Base-by-base conservation (phyloP, 306 rosid species). In the Senna siamea region DNA sequence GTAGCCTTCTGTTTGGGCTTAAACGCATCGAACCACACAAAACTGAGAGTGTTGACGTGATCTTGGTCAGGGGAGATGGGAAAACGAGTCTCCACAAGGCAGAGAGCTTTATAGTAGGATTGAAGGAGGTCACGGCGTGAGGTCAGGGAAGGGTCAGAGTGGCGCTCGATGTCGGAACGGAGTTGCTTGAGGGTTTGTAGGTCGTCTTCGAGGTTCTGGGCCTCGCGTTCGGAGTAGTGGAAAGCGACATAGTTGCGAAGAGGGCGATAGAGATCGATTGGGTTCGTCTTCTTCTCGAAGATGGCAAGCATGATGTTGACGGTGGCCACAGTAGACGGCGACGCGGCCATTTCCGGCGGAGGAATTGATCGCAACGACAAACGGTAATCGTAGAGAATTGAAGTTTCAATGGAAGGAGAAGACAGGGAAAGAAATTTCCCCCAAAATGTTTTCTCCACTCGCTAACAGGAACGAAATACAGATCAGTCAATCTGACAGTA, bases 201-300 rank as follows among this genome's bases (percentile, higher is more conserved):
- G 70, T 94, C 99, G 78, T 94, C 97, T 40, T 94, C 99, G 51
- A 89, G 84, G 84, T 87, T 92, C 50, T 92, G 97, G 7, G 99
- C 97, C 34, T 94, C 97, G 63, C 97, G 96, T 47, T 94, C 99
- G n/a, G 99, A 94, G 90, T 94, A 94, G 70, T 89, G 85, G 87
- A 84, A 88, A 12, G 90, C 83, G 69, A 94, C 82, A 85, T 76
- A 94, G 67, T 89, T 94, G 87, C 99, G 97, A 7, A 94, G 93
- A 0, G 99, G 95, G 2, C 96, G 90, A 47, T 88, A 94, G 44
- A 94, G 87, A 70, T 94, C 99, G 57, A 87, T 48, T 13, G 69
- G 63, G 48, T 80, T 89, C 0, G 99, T 87, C 74, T 94, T 94
- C 92, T 94, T 94, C 86, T 94, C 97, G 81, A 74, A 88, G 75